A percentile compares a stretch with the other conserved stretches of the same genome.
Conservation (phyloP, 2,329 filamentous ascomycete species). For the Fusarium secorum region DNA sequence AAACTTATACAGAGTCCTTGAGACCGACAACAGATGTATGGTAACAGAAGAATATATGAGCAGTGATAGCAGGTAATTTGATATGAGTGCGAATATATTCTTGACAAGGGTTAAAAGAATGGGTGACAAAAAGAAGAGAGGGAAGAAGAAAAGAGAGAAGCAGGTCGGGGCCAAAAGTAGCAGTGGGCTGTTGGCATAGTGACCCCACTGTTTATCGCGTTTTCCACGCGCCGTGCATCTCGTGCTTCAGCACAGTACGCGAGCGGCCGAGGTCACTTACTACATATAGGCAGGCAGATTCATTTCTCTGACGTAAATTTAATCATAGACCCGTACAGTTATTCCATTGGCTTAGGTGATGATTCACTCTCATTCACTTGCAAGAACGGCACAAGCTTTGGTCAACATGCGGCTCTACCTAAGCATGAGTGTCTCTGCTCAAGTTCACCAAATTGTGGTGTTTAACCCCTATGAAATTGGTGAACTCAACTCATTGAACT, state of each 20-base stretch:
- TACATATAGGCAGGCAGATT: neutral
- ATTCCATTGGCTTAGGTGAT: neutral
- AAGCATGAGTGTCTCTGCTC: neutral
- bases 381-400: neutral
- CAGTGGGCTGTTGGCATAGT: neutral
- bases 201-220: neutral
- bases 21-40: neutral
- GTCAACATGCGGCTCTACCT: neutral
- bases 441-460: neutral
- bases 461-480: neutral
- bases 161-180: too few species aligned
- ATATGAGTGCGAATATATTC: conserved; percentile 13
- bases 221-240: neutral
- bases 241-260: neutral
- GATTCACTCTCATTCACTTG: neutral
- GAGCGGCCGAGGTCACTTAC: neutral
- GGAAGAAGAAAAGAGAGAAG: neutral
- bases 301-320: neutral
- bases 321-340: neutral
- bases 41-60: neutral
- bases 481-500: neutral
- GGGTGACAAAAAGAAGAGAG: conserved; percentile 9
- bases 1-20: conserved; percentile 7
- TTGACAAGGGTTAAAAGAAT: neutral
- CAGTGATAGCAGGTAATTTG: neutral